Conservation (phyloP, 1,284 basidiomycete species). For the Puccinia polysora region DNA sequence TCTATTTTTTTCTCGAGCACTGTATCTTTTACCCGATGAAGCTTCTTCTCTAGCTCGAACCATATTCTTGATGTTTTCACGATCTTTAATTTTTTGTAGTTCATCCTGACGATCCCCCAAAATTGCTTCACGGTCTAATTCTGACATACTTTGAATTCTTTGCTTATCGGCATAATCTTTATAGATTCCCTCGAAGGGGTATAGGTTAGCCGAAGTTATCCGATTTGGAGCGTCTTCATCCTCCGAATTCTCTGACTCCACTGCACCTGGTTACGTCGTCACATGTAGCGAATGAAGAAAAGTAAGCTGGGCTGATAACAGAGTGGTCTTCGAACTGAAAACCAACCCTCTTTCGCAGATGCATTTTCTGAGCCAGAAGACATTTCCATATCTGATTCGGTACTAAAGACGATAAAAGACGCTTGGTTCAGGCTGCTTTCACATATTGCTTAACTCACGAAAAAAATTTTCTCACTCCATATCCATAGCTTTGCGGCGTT, state of each 20-base stretch:
- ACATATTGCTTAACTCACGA: neutral
- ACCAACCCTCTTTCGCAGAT: slow-evolving; percentile 15
- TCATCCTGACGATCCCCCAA: slow-evolving; percentile 41
- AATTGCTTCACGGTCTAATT: slow-evolving; percentile 37
- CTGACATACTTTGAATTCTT: slow-evolving; percentile 33
- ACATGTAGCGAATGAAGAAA: neutral
- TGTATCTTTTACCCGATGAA: slow-evolving; percentile 21
- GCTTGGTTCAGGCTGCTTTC: neutral
- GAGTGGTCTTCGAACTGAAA: neutral
- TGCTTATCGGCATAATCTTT: slow-evolving; percentile 17
- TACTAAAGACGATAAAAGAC: neutral
- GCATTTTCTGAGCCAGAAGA: slow-evolving; percentile 36
- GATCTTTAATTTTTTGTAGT: slow-evolving; percentile 38
- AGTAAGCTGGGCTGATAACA: neutral
- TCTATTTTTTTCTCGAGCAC: slow-evolving; percentile 35
- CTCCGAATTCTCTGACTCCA: slow-evolving; percentile 8
- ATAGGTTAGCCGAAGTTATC: slow-evolving; percentile 9
- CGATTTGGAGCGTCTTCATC: slow-evolving; percentile 25
- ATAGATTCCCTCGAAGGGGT: slow-evolving; percentile 39
- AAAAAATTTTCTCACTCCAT: slow-evolving; percentile 21
- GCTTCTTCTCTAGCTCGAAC: slow-evolving; percentile 37
- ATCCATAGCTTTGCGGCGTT: slow-evolving; percentile 27
- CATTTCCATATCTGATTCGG: slow-evolving; percentile 44
- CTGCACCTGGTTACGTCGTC: neutral
- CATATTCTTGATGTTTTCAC: slow-evolving; percentile 42